Evolutionary conservation across 2,329 filamentous ascomycete species (phyloP).

Genomic region (Trichoderma citrinoviride): DNA sequence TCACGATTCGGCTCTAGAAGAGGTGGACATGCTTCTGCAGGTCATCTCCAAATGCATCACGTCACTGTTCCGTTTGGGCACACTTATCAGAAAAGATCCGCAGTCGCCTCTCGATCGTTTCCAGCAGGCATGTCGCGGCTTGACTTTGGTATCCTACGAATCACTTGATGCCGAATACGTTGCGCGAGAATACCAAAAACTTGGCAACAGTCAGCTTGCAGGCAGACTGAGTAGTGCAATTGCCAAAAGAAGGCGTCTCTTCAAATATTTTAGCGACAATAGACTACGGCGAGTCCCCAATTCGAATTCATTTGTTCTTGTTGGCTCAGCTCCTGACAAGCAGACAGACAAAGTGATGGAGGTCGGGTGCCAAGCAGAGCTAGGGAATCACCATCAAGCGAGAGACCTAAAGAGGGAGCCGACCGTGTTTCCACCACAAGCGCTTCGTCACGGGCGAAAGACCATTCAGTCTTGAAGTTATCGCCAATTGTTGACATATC

Average conservation of each 20-base stretch:
- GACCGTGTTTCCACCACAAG: not conserved
- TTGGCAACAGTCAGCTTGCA: not conserved
- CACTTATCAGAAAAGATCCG: slow-evolving; percentile 17
- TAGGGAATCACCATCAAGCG: not conserved
- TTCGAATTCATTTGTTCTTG: no score
- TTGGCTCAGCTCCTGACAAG: not conserved
- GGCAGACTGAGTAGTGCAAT: slow-evolving; percentile 19
- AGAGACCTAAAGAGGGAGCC: not conserved
- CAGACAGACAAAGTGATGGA: no score
- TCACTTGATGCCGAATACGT: slow-evolving; percentile 19
- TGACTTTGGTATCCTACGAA: not conserved
- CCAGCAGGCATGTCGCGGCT: slow-evolving; percentile 11
- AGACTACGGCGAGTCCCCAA: not conserved
- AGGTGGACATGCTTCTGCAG: not conserved
- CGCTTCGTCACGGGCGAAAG: no score
- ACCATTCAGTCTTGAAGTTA: slow-evolving; percentile 5
- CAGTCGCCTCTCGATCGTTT: slow-evolving; percentile 15
- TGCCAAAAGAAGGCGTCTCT: slow-evolving; percentile 22
- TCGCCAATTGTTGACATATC: slow-evolving; percentile 9
- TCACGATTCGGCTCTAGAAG: not conserved
- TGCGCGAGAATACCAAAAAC: slow-evolving; percentile 7
- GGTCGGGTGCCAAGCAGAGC: not conserved
- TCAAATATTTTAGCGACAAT: slow-evolving; percentile 12
- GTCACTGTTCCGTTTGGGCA: slow-evolving; percentile 18
- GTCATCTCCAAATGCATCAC: slow-evolving; percentile 18